Percentiles rank a stretch among this genome's conserved stretches.
These are phyloP conservation scores for Erysimum cheiranthoides DNA, from an alignment of 345 rosid species.

Conservation along the genomic window DNA sequence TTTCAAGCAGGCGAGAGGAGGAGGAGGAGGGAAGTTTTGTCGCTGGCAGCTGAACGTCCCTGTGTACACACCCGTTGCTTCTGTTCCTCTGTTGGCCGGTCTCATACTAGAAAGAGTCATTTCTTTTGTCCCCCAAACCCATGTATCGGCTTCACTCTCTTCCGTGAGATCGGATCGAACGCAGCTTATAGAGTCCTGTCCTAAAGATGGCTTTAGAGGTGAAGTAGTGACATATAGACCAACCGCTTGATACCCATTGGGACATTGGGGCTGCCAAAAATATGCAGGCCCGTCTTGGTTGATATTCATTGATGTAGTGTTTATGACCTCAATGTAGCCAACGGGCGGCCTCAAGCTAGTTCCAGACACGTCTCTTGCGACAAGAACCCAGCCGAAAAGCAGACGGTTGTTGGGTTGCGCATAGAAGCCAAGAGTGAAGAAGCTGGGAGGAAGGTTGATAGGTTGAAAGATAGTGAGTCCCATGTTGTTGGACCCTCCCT, in stretches of 20 bases:
- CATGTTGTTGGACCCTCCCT: constrained; percentile 62
- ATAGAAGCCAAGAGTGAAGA: constrained; percentile 62
- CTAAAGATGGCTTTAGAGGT: constrained; percentile 57
- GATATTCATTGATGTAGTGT: constrained; percentile 56
- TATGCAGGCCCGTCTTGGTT: constrained; percentile 65
- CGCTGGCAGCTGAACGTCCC: constrained; percentile 67
- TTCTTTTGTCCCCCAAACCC: constrained; percentile 63
- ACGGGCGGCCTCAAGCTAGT: constrained; percentile 54
- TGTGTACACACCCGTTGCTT: constrained; percentile 57
- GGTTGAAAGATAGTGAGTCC: constrained; percentile 74
- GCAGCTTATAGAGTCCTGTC: constrained; percentile 56
- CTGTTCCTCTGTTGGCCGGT: constrained; percentile 57
- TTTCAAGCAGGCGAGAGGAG: constrained; percentile 58
- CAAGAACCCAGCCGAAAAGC: constrained; percentile 70
- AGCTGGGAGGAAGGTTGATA: constrained; percentile 48
- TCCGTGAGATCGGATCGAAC: constrained; percentile 72
- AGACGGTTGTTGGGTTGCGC: constrained; percentile 63
- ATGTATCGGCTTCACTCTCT: constrained; percentile 50
- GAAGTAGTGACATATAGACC: constrained; percentile 64
- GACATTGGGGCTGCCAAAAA: constrained; percentile 74
- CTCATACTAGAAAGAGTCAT: constrained; percentile 51
- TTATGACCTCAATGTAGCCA: constrained; percentile 72
- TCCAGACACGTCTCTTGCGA: constrained; percentile 50
- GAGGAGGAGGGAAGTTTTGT: constrained; percentile 8
- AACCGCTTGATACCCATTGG: constrained; percentile 65